Evolutionary conservation across 331 rosid genomes (phyloP).

Genomic region (Acacia concinna): DNA sequence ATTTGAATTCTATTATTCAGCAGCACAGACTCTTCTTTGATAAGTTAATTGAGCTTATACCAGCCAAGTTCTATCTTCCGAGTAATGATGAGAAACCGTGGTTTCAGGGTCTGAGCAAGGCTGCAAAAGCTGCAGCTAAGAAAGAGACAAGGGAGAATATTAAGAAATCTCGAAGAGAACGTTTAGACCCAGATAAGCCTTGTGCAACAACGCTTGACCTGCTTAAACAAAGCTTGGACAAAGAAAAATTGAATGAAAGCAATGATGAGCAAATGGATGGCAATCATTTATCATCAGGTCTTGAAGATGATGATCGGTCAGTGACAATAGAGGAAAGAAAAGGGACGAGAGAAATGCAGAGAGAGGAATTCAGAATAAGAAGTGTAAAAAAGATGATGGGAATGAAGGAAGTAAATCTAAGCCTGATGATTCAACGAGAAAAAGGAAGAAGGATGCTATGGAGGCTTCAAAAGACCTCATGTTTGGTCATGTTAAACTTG

Average conservation of each 20-base stretch:
- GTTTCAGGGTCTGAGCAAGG: not conserved
- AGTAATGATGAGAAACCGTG: not conserved
- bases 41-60: not conserved
- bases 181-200: not conserved
- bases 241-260: not conserved
- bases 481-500: not conserved
- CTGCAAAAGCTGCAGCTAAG: not conserved
- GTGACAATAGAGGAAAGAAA: not conserved
- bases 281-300: not conserved
- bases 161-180: not conserved
- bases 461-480: not conserved
- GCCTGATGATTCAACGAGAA: not conserved
- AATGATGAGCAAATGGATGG: not conserved
- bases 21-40: not conserved
- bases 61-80: constrained; percentile 2
- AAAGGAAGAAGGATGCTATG: not conserved
- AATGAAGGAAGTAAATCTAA: not conserved
- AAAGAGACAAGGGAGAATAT: not conserved
- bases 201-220: not conserved
- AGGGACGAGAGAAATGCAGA: not conserved
- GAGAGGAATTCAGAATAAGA: not conserved
- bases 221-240: not conserved
- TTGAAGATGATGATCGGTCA: not conserved
- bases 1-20: not conserved
- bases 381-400: not conserved